Evolutionary conservation across 2,329 filamentous ascomycete species (phyloP).

Genomic region (Sclerotinia subarctica): DNA sequence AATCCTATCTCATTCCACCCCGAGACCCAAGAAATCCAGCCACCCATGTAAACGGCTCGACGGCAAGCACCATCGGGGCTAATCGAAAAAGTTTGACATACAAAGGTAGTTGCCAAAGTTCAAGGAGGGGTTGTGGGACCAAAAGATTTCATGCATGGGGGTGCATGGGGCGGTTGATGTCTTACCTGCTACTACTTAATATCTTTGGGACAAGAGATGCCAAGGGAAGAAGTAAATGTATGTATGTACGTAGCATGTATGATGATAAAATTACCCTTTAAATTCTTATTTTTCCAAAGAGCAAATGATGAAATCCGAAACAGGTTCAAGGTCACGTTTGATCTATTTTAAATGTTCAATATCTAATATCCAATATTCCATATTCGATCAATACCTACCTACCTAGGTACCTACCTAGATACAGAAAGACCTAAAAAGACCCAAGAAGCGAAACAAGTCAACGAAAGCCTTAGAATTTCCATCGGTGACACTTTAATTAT

Average conservation of each 20-base stretch:
- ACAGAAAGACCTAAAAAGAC: neutral
- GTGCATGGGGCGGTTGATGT: neutral
- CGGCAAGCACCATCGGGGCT: neutral
- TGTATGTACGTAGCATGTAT: too few relatives aligned
- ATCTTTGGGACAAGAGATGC: neutral
- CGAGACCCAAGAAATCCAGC: neutral
- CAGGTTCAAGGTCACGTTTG: neutral
- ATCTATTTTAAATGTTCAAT: neutral
- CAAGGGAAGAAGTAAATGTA: neutral
- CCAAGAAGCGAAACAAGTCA: too few relatives aligned
- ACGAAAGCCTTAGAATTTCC: too few relatives aligned
- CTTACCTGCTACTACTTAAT: neutral
- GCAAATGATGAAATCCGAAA: neutral
- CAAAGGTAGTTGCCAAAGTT: neutral
- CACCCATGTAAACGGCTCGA: neutral
- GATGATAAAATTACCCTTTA: neutral
- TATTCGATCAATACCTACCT: too few relatives aligned
- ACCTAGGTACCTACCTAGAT: too few relatives aligned
- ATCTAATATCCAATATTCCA: too few relatives aligned
- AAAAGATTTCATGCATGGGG: neutral
- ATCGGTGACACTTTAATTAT: neutral
- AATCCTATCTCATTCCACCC: neutral
- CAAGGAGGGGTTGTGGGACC: constrained; percentile 6
- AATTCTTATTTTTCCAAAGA: neutral
- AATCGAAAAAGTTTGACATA: neutral